Evolutionary conservation across 352 stramenopile species (phyloP).

Genomic region (Phytophthora lateralis): DNA sequence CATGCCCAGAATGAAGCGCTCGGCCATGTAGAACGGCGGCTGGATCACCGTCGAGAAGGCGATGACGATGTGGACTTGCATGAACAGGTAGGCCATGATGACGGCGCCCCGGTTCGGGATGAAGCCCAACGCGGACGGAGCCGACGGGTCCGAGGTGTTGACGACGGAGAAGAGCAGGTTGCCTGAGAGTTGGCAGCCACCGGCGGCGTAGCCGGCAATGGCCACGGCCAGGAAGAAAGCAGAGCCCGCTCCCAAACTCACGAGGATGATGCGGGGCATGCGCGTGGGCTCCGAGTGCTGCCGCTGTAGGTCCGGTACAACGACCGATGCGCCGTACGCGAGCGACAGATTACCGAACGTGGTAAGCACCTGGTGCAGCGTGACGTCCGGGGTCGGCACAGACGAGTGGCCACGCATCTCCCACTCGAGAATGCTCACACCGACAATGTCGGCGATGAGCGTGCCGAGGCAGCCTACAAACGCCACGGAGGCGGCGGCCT

Average conservation of each 20-base stretch:
- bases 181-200: conserved; percentile 43
- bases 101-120: conserved; percentile 28
- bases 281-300: conserved; percentile 45
- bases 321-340: conserved; percentile 31
- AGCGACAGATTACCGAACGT: conserved; percentile 36
- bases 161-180: conserved; percentile 37
- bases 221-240: conserved; percentile 43
- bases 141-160: conserved; percentile 25
- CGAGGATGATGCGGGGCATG: conserved; percentile 48
- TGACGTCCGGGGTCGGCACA: conserved; percentile 28
- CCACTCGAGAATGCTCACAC: conserved; percentile 30
- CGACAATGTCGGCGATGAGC: conserved; percentile 31
- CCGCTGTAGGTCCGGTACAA: conserved; percentile 33
- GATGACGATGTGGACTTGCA: conserved; percentile 46
- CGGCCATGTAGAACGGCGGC: conserved; percentile 44
- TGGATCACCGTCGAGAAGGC: conserved; percentile 47
- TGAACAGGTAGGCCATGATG: conserved; percentile 39
- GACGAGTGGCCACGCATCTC: conserved; percentile 33
- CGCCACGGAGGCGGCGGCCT: conserved; percentile 20
- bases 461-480: conserved; percentile 34
- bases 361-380: conserved; percentile 34
- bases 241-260: conserved; percentile 41
- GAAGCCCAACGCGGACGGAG: conserved; percentile 31
- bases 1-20: conserved; percentile 46
- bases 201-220: conserved; percentile 34